Percentiles rank a stretch among this genome's conserved stretches.
Evolutionary conservation across 2,329 filamentous ascomycete species (phyloP).

Genomic region (Bipolaris zeicola): DNA sequence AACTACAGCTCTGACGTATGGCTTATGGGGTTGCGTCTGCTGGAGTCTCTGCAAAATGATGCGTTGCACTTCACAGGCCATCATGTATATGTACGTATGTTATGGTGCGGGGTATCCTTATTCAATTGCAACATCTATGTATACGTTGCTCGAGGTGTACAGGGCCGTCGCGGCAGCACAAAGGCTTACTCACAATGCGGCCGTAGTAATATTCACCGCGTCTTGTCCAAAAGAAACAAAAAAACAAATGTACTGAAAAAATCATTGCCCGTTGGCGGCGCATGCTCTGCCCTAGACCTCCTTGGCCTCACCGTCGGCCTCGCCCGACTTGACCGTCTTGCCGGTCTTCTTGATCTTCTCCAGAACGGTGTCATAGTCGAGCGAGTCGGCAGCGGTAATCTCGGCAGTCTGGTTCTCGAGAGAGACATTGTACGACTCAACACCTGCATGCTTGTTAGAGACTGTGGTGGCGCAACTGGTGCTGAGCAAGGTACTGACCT

Average conservation of each 20-base stretch:
- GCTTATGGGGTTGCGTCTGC: too few relatives aligned
- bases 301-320: slow-evolving; percentile 64
- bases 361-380: slow-evolving; percentile 81
- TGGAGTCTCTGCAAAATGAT: too few relatives aligned
- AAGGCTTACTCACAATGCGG: slow-evolving; percentile 7
- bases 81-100: too few relatives aligned
- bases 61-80: background rate
- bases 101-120: slow-evolving; percentile 5
- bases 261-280: background rate
- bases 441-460: slow-evolving; percentile 61
- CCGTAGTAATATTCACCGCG: slow-evolving; percentile 26
- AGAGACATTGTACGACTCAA: slow-evolving; percentile 84
- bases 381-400: slow-evolving; percentile 70
- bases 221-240: slow-evolving; percentile 19
- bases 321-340: slow-evolving; percentile 82
- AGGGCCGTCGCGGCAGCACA: slow-evolving; percentile 11
- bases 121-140: slow-evolving; percentile 9
- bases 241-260: slow-evolving; percentile 23
- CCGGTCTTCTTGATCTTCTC: slow-evolving; percentile 93
- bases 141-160: slow-evolving; percentile 3
- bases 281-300: slow-evolving; percentile 30
- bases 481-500: slow-evolving; percentile 62
- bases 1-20: background rate
- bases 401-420: slow-evolving; percentile 85
- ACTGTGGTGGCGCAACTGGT: background rate